Conservation (phyloP, 2,329 filamentous ascomycete genomes). For the Hirsutella minnesotensis region DNA sequence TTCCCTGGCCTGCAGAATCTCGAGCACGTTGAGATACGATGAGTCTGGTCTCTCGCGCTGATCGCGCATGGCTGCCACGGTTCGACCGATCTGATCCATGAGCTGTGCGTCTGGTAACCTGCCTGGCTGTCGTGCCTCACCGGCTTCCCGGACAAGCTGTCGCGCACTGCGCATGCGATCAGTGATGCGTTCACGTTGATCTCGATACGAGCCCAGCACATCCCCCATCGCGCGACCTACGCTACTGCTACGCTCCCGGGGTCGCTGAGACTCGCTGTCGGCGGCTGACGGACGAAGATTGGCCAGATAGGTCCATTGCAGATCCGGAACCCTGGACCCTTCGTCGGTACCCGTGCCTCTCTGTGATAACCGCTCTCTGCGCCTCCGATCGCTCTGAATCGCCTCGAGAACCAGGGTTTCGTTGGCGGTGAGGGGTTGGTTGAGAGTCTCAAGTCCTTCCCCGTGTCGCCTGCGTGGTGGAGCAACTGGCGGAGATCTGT, state of each 20-base stretch:
- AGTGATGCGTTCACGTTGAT: conserved; percentile 21
- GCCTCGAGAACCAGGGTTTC: conserved; percentile 47
- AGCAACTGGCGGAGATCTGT: conserved; percentile 5
- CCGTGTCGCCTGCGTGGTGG: conserved; percentile 7
- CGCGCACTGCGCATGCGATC: conserved; percentile 21
- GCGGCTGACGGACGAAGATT: conserved; percentile 8
- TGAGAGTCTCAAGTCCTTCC: conserved; percentile 29
- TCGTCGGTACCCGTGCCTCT: conserved; percentile 11
- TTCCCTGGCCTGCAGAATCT: conserved; percentile 24
- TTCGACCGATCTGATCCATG: conserved; percentile 23
- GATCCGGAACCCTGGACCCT: conserved; percentile 9
- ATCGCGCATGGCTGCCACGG: conserved; percentile 22
- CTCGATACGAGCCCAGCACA: conserved; percentile 23
- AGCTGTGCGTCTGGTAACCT: conserved; percentile 18
- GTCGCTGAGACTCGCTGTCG: conserved; percentile 14
- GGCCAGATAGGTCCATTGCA: conserved; percentile 9
- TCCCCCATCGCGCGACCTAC: conserved; percentile 27
- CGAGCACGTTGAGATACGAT: conserved; percentile 23
- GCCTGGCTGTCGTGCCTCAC: conserved; percentile 1
- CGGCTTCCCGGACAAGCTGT: conserved; percentile 18
- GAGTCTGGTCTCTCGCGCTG: conserved; percentile 23
- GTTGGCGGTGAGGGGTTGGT: conserved; percentile 38
- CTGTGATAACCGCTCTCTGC: conserved; percentile 29
- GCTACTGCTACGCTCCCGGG: conserved; percentile 22
- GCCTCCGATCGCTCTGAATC: conserved; percentile 39